Evolutionary conservation across 2,329 filamentous ascomycete genomes (phyloP), one percentile per base, ranked within the genome.

Genomic region (Alternaria alternata): DNA sequence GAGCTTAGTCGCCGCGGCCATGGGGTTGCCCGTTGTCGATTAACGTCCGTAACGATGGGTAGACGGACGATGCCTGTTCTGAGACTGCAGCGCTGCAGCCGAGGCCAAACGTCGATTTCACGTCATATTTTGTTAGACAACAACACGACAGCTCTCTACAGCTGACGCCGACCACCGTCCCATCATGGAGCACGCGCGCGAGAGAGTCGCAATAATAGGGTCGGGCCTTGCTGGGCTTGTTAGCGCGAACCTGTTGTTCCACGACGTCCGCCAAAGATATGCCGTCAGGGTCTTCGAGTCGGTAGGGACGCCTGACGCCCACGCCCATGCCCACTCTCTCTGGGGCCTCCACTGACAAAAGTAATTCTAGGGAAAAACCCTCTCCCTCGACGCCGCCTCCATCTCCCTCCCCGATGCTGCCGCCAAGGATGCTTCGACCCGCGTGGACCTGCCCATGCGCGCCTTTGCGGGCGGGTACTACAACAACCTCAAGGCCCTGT

Each of bases 401-500:
- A 60, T 81, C 41, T 79, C 79, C 8, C 68, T 82, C 36, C 66
- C 70, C 34, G 70, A 73, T 67, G 36, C 63, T 0, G 28, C 28
- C 63, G 59, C 68, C 47, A 43, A 53, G 60, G 59, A 64, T 61
- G 61, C 66, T 5, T 60, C 66, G 32, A 70, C 75, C 51, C 79
- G 81, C 61, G 73, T 83, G 39, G 83, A 85, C 71, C 69, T 85
- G 41, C 83, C 83, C 34, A 85, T 85, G 83, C 81, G 83, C 52
- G 81, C 80, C 7, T 84, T 85, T 62, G 81, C 81, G 14, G 81
- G 77, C 9, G 81, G 82, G 20, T 89, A 85, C 72, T 88, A 89
- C 67, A 70, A 75, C 47, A 86, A 87, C 61, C 74, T 89, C 49
- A 81, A 80, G 62, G 78, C 79, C 26, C 85, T 89, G 82, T 88